Evolutionary conservation across 2,329 filamentous ascomycete species (phyloP).

Genomic region (Diplodia mutila): DNA sequence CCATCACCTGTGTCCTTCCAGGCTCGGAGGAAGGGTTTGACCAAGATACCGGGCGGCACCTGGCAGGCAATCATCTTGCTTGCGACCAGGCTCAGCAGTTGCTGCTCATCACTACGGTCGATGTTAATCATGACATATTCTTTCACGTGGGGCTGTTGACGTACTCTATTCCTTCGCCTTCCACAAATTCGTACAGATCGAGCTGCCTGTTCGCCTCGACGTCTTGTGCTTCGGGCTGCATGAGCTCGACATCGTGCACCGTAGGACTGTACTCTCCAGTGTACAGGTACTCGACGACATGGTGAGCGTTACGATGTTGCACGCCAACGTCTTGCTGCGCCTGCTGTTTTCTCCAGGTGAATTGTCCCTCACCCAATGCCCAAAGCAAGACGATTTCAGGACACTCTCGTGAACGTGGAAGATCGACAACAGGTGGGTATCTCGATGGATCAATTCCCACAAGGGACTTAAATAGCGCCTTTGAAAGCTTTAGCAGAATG

Average conservation of each 20-base stretch:
- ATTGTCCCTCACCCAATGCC: no score
- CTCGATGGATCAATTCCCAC: not conserved
- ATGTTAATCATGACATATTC: not conserved
- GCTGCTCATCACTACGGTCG: not conserved
- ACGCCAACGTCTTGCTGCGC: not conserved
- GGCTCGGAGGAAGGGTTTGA: no score
- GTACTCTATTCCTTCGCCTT: not conserved
- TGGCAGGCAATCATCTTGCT: not conserved
- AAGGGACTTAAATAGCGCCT: not conserved
- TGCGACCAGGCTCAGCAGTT: not conserved
- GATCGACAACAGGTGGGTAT: no score
- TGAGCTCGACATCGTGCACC: not conserved
- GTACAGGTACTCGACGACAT: not conserved
- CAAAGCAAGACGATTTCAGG: not conserved
- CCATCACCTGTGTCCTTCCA: no score
- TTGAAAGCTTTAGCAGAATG: not conserved
- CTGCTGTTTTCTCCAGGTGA: not conserved
- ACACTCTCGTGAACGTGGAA: not conserved
- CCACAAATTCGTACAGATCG: not conserved
- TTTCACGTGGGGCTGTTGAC: no score
- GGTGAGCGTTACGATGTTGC: no score
- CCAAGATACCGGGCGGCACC: not conserved
- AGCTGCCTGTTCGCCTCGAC: not conserved
- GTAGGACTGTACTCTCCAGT: not conserved
- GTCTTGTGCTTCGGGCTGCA: not conserved